Conservation (phyloP, 2,329 filamentous ascomycete species). For the Gnomoniopsis smithogilvyi region DNA sequence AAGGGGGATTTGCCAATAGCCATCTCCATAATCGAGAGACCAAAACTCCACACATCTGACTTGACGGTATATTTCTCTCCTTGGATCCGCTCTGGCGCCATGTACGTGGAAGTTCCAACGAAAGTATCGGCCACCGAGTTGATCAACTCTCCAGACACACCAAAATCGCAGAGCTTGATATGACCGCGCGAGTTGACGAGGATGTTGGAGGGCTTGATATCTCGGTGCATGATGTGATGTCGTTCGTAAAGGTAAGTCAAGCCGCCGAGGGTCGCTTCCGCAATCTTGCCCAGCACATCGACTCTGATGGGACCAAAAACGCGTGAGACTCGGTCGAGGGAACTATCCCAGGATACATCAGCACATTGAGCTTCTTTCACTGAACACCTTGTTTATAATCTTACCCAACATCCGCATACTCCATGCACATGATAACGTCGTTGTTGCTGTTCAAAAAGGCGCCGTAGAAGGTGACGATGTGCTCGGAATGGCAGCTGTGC, state of each 20-base stretch:
- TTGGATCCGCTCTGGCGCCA: slow-evolving; percentile 97
- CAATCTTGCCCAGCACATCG: slow-evolving; percentile 95
- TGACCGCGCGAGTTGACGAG: slow-evolving; percentile 89
- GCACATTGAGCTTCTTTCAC: neutral
- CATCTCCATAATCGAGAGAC: slow-evolving; percentile 91
- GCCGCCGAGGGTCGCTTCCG: slow-evolving; percentile 89
- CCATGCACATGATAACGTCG: slow-evolving; percentile 99
- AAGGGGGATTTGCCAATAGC: slow-evolving; percentile 98
- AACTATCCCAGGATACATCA: slow-evolving; percentile 37
- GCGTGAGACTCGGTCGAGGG: slow-evolving; percentile 89
- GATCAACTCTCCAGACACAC: slow-evolving; percentile 95
- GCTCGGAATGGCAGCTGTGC: slow-evolving; percentile 94
- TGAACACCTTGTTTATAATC: slow-evolving; percentile 30
- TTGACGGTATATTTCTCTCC: slow-evolving; percentile 97
- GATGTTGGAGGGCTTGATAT: slow-evolving; percentile 98
- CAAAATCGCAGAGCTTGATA: slow-evolving; percentile 98
- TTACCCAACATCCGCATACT: slow-evolving; percentile 99
- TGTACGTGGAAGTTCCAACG: slow-evolving; percentile 97
- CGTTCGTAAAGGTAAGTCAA: slow-evolving; percentile 93
- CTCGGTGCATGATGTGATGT: slow-evolving; percentile 97
- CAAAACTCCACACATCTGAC: slow-evolving; percentile 98
- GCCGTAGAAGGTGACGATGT: slow-evolving; percentile 97
- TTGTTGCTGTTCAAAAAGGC: slow-evolving; percentile 95
- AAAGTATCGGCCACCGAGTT: slow-evolving; percentile 99
- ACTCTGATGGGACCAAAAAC: slow-evolving; percentile 94